phyloP scores from a whole-genome alignment of 192 early-diverging fungal species.

The Coemansia sp. region DNA sequence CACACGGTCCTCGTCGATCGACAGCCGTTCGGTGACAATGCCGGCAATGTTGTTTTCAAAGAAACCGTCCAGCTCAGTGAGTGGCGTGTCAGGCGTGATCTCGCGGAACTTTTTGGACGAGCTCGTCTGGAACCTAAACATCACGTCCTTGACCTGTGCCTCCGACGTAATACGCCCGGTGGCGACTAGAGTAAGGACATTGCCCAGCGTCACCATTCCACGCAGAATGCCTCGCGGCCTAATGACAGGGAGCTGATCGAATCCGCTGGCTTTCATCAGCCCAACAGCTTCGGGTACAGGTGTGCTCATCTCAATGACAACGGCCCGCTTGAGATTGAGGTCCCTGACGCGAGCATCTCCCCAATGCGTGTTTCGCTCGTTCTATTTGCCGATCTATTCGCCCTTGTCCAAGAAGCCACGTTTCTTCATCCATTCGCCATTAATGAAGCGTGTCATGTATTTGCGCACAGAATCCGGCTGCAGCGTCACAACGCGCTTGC shows the following conservation, averaged over 20 bases:
- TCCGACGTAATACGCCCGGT: constrained; percentile 66
- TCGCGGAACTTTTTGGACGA: constrained; percentile 75
- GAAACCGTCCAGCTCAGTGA: constrained; percentile 81
- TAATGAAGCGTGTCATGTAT: constrained; percentile 99
- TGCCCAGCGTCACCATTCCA: constrained; percentile 88
- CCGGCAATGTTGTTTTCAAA: constrained; percentile 91
- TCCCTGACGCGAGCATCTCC: constrained; percentile 79
- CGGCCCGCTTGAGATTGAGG: constrained; percentile 79
- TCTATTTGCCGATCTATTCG: constrained; percentile 57
- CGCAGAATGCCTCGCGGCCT: constrained; percentile 62
- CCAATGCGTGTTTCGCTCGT: constrained; percentile 73
- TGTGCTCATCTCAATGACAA: constrained; percentile 78
- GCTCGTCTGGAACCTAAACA: constrained; percentile 76
- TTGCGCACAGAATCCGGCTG: constrained; percentile 97
- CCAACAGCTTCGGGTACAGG: constrained; percentile 78
- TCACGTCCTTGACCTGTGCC: constrained; percentile 67
- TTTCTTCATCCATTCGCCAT: constrained; percentile 94
- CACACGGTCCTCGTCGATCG: constrained; percentile 57
- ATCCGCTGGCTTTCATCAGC: constrained; percentile 84
- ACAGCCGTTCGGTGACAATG: constrained; percentile 78
- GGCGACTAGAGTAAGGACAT: constrained; percentile 79
- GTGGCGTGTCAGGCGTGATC: constrained; percentile 81
- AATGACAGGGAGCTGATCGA: constrained; percentile 95
- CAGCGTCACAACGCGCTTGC: constrained; percentile 92
- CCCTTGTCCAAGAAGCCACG: constrained; percentile 84